Base-by-base conservation (phyloP, 73 alveolate genomes). In the Blepharisma stoltei region DNA sequence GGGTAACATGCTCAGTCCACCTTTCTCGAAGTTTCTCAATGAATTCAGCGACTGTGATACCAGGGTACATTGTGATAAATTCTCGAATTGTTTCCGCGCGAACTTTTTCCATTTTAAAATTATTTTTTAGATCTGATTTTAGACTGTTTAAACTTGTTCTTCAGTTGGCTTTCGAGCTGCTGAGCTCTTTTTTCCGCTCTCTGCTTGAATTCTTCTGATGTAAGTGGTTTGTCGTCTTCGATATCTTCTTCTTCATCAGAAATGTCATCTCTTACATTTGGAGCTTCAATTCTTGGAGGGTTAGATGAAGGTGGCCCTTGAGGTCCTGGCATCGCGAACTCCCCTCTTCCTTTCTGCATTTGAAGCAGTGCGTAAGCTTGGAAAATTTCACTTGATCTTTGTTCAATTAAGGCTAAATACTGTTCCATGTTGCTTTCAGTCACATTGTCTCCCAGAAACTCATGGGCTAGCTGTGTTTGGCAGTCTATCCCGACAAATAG, bases 401-500 rank as follows among this genome's bases (percentile, higher is more conserved):
- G 84, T 80, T 90, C 97, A 52, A 90, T 88, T 47, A 90, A 76
- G 7, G 92, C 95, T 67, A 90, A 60, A 66, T 84, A 90, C 55
- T 82, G 77, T 84, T 73, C 73, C 91, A 87, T 87, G 60, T 87
- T 84, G 6, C 84, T 70, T 54, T 87, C 92, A 8, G 95, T 87
- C 9, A 87, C 88, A 49, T 87, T 87, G 50, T 86, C 80, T 1
- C 76, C 76, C 90, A 6, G 82, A 69, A 46, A 84, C 66, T 21
- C 85, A 88, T 37, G 77, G 54, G 47, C 49, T 50, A 23, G 55
- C 84, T 53, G 89, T 54, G 21, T 43, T 14, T 87, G 78, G 54
- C 95, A 87, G 18, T 87, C 89, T 18, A 84, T 45, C 7, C 78
- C 52, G 46, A 70, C 71, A 67, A 83, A 87, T 18, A 87, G 76